These are phyloP conservation scores for Cryptococcus sp. DNA, from an alignment of 1,284 basidiomycete genomes.

Conservation along the genomic window DNA sequence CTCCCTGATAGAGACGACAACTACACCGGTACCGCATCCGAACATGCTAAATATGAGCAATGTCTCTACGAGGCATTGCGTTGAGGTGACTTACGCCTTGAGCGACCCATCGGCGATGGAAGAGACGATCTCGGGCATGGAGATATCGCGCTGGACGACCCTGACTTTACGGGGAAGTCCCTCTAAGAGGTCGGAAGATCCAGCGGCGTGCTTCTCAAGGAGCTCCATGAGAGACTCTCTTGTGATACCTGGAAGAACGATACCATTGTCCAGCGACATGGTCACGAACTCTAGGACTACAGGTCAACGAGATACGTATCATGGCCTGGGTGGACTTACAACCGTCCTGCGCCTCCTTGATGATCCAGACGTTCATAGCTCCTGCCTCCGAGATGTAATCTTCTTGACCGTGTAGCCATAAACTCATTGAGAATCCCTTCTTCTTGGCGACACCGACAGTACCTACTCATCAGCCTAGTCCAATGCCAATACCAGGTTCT, in stretches of 20 bases:
- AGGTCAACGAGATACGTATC: background rate
- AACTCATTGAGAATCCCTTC: slow-evolving; percentile 42
- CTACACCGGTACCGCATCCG: slow-evolving; percentile 43
- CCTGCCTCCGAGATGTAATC: slow-evolving; percentile 44
- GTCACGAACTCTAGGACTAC: slow-evolving; percentile 42
- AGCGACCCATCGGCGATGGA: slow-evolving; percentile 34
- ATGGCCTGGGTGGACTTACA: slow-evolving; percentile 18
- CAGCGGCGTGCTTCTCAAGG: slow-evolving; percentile 32
- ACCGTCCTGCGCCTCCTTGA: slow-evolving; percentile 40
- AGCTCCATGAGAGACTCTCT: slow-evolving; percentile 40
- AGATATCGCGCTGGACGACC: slow-evolving; percentile 43
- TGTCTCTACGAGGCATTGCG: background rate
- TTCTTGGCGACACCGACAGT: slow-evolving; percentile 42
- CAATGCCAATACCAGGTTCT: background rate
- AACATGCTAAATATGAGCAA: slow-evolving; percentile 26
- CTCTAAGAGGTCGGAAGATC: slow-evolving; percentile 22
- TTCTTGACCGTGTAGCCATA: slow-evolving; percentile 44
- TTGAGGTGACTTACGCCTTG: slow-evolving; percentile 29
- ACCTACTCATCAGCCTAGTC: slow-evolving; percentile 16
- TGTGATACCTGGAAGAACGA: slow-evolving; percentile 46
- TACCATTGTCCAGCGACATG: slow-evolving; percentile 43
- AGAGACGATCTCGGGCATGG: slow-evolving; percentile 40
- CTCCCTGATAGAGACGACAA: slow-evolving; percentile 32
- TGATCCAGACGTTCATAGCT: slow-evolving; percentile 44
- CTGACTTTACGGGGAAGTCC: slow-evolving; percentile 40